Evolutionary conservation across 306 rosid species (phyloP).

Genomic region (Fragaria nilgerrensis): DNA sequence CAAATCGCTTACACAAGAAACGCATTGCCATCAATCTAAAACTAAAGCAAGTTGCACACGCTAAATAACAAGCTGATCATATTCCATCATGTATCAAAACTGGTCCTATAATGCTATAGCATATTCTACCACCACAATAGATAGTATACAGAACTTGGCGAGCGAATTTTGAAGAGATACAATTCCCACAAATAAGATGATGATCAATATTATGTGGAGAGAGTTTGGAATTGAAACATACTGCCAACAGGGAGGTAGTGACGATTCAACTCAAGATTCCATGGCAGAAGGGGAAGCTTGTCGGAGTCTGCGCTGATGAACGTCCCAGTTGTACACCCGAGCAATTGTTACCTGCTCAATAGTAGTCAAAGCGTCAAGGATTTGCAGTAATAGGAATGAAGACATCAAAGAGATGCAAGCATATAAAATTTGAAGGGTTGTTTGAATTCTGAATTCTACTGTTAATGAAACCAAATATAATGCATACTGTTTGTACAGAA

Average conservation of each 20-base stretch:
- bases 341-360: constrained; percentile 80
- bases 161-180: neutral
- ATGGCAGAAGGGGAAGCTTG: constrained; percentile 42
- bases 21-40: constrained; percentile 23
- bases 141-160: neutral
- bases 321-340: constrained; percentile 93
- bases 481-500: neutral
- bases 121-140: neutral
- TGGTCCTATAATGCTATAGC: constrained; percentile 26
- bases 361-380: constrained; percentile 11
- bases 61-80: constrained; percentile 22
- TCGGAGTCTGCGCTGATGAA: constrained; percentile 69
- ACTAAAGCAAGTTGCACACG: constrained; percentile 11
- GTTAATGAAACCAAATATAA: neutral
- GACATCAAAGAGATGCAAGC: neutral
- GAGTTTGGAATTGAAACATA: constrained; percentile 27
- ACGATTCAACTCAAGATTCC: constrained; percentile 35
- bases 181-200: neutral
- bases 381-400: neutral
- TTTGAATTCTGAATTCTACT: neutral
- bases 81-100: constrained; percentile 34
- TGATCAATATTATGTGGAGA: neutral
- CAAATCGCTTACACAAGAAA: constrained; percentile 28
- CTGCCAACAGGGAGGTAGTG: constrained; percentile 27
- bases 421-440: neutral